Evolutionary conservation across 2,329 filamentous ascomycete species (phyloP).

Genomic region (Fusarium sp.): DNA sequence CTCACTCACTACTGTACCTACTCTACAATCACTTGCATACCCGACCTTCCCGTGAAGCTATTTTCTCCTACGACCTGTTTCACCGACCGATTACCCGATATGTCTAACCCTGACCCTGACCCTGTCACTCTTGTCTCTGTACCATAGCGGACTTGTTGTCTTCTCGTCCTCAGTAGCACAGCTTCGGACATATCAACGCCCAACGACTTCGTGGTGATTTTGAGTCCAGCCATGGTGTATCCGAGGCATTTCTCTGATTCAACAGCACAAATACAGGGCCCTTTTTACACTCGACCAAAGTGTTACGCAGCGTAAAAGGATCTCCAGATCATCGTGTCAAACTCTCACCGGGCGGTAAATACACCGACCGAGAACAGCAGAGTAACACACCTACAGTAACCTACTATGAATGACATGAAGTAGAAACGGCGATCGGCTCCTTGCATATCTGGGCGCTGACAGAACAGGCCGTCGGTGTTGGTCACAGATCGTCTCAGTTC

Average conservation of each 20-base stretch:
- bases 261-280: conserved; percentile 7
- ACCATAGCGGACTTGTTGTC: background rate
- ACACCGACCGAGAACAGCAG: background rate
- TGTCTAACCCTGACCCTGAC: conserved; percentile 17
- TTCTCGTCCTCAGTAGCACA: conserved; percentile 13
- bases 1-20: background rate
- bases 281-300: background rate
- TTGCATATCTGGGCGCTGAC: conserved; percentile 12
- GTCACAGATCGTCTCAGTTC: conserved; percentile 1
- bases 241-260: conserved; percentile 9
- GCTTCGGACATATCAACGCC: conserved; percentile 15
- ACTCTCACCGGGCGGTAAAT: background rate
- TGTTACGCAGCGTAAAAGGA: conserved; percentile 25
- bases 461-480: conserved; percentile 8
- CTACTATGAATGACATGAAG: background rate
- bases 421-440: conserved; percentile 3
- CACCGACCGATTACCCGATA: conserved; percentile 13
- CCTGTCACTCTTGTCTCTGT: conserved; percentile 18
- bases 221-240: conserved; percentile 5
- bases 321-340: conserved; percentile 34
- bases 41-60: conserved; percentile 11
- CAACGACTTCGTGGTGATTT: conserved; percentile 16
- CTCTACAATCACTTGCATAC: conserved; percentile 14
- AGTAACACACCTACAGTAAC: background rate
- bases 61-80: background rate